These are phyloP conservation scores for Saccharomycopsis vini DNA, from an alignment of 805 yeast genomes.

Conservation along the genomic window DNA sequence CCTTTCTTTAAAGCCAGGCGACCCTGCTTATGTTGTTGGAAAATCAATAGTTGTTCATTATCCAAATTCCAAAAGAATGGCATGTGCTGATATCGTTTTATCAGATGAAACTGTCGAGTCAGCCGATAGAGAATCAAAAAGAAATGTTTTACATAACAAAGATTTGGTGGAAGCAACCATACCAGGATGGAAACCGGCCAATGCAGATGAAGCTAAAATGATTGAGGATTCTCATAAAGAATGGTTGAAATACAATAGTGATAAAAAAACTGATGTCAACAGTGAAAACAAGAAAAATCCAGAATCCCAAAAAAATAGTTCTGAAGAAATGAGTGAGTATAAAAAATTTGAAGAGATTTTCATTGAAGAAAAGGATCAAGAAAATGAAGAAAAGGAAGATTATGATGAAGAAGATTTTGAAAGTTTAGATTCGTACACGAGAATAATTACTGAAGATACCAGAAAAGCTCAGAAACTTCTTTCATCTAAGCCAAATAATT, in stretches of 20 bases:
- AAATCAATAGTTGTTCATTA: constrained; percentile 48
- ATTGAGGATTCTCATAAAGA: constrained; percentile 16
- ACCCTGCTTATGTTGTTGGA: constrained; percentile 50
- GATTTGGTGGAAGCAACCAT: constrained; percentile 13
- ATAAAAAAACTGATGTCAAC: constrained; percentile 23
- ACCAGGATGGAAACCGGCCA: constrained; percentile 19
- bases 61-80: constrained; percentile 44
- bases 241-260: constrained; percentile 10
- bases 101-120: constrained; percentile 19
- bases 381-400: background rate
- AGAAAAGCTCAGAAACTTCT: background rate
- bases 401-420: background rate
- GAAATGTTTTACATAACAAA: constrained; percentile 11
- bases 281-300: constrained; percentile 17
- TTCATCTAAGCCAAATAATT: background rate
- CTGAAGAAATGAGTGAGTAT: too few relatives aligned
- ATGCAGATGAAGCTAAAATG: constrained; percentile 18
- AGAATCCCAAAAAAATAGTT: background rate
- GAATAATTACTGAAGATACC: background rate
- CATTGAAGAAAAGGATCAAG: background rate
- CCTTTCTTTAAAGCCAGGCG: constrained; percentile 47
- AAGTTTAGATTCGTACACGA: background rate
- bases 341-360: background rate
- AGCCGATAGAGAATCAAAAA: constrained; percentile 21
- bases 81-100: constrained; percentile 51